A percentile compares a stretch with the other conserved stretches of the same genome.
These are phyloP conservation scores for Zygotorulaspora sp. DNA, from an alignment of 805 yeast species.

Conservation along the genomic window DNA sequence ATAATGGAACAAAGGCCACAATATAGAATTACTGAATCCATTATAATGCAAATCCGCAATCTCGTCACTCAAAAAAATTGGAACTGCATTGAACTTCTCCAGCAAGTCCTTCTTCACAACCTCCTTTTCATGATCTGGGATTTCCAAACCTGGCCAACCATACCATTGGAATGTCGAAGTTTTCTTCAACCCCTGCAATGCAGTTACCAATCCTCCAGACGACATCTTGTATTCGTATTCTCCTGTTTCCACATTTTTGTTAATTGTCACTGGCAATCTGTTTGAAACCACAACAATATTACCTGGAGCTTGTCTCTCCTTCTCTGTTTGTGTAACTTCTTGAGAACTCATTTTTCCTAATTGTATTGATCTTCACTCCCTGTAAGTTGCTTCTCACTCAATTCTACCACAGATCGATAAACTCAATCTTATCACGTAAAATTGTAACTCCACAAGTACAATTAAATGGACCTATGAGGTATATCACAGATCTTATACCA, in stretches of 20 bases:
- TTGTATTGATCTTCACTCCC: no score
- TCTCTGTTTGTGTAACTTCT: background rate
- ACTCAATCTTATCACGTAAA: no score
- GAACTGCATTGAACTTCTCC: constrained; percentile 81
- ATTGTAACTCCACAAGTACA: no score
- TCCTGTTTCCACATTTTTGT: constrained; percentile 51
- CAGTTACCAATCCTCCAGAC: constrained; percentile 96
- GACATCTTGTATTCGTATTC: constrained; percentile 84
- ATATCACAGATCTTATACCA: no score
- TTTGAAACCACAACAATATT: constrained; percentile 91
- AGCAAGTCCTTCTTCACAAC: constrained; percentile 65
- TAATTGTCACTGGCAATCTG: constrained; percentile 90
- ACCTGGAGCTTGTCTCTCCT: constrained; percentile 36
- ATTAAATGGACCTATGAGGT: no score
- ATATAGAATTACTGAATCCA: constrained; percentile 88
- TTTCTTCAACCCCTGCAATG: constrained; percentile 84
- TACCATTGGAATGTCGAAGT: constrained; percentile 88
- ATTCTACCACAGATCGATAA: background rate
- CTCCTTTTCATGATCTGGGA: constrained; percentile 70
- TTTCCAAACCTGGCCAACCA: constrained; percentile 96
- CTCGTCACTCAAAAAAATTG: constrained; percentile 81
- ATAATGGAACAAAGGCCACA: constrained; percentile 98
- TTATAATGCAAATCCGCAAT: constrained; percentile 95
- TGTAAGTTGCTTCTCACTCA: no score
- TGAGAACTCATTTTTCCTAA: background rate